Evolutionary conservation across 306 rosid genomes (phyloP), one percentile per base, ranked within the genome.

Genomic region (Calophaca sinica): DNA sequence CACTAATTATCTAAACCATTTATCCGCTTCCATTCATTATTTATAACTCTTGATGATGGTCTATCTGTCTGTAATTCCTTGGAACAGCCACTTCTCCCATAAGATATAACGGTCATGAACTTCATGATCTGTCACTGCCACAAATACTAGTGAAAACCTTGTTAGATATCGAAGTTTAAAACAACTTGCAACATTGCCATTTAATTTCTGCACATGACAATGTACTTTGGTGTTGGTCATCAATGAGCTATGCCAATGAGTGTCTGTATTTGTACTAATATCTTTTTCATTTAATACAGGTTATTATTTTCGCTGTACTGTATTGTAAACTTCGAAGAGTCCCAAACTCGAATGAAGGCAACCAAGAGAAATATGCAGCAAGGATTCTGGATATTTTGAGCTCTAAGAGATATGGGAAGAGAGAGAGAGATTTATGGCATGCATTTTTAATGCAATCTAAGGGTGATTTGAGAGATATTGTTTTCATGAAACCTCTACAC

Each of bases 401-500:
- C 79, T 72, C 87, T 0, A 68, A 80, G 73, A 86, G 62, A 62
- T 77, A 51, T 38, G 84, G 84, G 63, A 86, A 87, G 84, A 65
- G 35, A 8, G 88, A 63, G 77, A 84, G 85, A 83, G 91, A 88
- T 62, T 80, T 66, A 6, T 87, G 89, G 84, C 76, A 76, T 68
- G 78, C 82, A 59, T 81, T 67, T 84, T 70, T 94, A 72, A 66
- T 87, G 60, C 84, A 91, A 58, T 60, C 86, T 15, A 76, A 80
- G 32, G 82, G 84, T 58, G 91, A 94, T 76, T 36, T 91, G 85
- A 91, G 93, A 86, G 94, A 91, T 59, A 66, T 89, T 52, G 63
- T 84, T 68, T 88, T 91, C 86, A 81, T 82, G 81, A 91, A 81
- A 81, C 94, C 87, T 51, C 80, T 94, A 7, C 94, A 91, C 51